Evolutionary conservation across 208 protist genomes (phyloP), one percentile per base, ranked within the genome.

Genomic region (Trypanosoma conorhini): DNA sequence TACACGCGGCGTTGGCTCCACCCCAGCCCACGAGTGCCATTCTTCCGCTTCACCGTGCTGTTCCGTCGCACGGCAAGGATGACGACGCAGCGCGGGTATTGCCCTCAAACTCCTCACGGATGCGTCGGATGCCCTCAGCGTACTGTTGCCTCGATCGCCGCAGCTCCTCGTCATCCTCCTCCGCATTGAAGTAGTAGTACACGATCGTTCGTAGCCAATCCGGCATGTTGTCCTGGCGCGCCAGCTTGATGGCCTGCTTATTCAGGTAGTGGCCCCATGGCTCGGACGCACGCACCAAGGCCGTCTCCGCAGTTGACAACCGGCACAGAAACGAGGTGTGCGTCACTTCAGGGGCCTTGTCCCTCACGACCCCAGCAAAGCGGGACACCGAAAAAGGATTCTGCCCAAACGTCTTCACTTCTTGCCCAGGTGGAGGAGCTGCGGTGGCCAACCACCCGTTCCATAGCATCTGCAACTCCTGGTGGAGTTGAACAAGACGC

Each of bases 311-410:
- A 26, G 69, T 60, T 52, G 65, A 75, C 28, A 93, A 40, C 24
- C 66, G 77, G 38, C 52, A 57, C 33, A 88, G n/a, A 35, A 68
- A 60, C 5, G 84, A 81, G 12, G 54, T 61, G 54, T 80, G 62
- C 5, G 58, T 48, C 10, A 66, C 58, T 35, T 87, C 72, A 35
- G 58, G 51, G 13, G 86, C 63, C 5, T 79, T 58, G 26, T 87
- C 85, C 30, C 61, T 67, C 42, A 95, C 79, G 22, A 92, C 67
- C 7, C 74, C 62, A 12, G 57, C 40, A 70, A 91, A 90, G 21
- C 89, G 82, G 40, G 81, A 68, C 0, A 85, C 81, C 17, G 82
- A 79, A 76, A 82, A 93, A 3, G 89, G 89, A 64, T 92, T 91
- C 24, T 74, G 75, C 22, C 60, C 55, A 50, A 85, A 85, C 0